A percentile compares a stretch with the other conserved stretches of the same genome.
These are phyloP conservation scores for Elsinoe australis DNA, from an alignment of 2,329 filamentous ascomycete species.

Conservation along the genomic window DNA sequence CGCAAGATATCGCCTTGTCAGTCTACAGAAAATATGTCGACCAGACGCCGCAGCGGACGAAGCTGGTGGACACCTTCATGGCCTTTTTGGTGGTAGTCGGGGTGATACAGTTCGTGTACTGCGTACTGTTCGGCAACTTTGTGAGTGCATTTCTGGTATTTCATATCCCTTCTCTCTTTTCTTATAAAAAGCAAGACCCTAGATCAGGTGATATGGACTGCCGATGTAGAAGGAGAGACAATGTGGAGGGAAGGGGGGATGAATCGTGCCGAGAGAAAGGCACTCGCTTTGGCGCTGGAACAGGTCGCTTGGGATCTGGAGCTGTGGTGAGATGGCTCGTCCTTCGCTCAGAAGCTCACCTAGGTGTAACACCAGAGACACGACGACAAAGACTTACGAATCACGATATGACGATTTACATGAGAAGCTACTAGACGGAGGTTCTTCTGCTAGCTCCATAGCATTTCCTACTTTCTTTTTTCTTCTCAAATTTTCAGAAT, in stretches of 20 bases:
- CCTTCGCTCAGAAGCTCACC: too few species aligned
- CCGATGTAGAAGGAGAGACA: neutral
- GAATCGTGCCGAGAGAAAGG: neutral
- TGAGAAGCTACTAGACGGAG: too few species aligned
- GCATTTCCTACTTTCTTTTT: neutral
- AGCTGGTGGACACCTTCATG: constrained; percentile 88
- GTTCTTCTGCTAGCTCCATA: too few species aligned
- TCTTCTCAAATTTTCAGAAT: neutral
- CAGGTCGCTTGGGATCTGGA: constrained; percentile 12
- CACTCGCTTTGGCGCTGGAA: constrained; percentile 1
- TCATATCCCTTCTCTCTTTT: constrained; percentile 18
- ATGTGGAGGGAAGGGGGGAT: constrained; percentile 2
- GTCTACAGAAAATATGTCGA: constrained; percentile 72
- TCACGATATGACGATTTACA: too few species aligned
- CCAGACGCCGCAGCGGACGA: constrained; percentile 79
- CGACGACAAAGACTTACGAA: neutral
- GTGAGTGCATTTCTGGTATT: constrained; percentile 49
- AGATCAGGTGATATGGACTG: neutral
- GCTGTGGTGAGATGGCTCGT: neutral
- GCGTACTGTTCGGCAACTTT: constrained; percentile 84
- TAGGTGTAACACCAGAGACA: too few species aligned
- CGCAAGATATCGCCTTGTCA: constrained; percentile 55
- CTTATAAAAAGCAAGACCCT: constrained; percentile 4
- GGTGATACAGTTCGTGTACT: constrained; percentile 89
- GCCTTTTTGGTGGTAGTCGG: constrained; percentile 77